A percentile compares a stretch with the other conserved stretches of the same genome.
Conservation (phyloP, 495 filamentous ascomycete species). For the Neurospora terricola region DNA sequence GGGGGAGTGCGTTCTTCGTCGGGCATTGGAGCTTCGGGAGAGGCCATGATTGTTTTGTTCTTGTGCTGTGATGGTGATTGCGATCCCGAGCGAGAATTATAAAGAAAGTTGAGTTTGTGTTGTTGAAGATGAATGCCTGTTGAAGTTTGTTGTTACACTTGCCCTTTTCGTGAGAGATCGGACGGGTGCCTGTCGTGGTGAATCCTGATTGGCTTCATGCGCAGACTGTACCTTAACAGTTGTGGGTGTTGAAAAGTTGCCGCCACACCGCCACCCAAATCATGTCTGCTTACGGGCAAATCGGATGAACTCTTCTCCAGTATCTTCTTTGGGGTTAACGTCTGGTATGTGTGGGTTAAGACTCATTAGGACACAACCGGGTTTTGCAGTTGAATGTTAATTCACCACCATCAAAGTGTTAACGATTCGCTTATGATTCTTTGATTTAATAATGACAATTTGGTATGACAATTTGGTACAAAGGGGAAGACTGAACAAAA, state of each 20-base stretch:
- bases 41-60: not conserved
- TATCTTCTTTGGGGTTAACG: not conserved
- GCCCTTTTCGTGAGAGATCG: not conserved
- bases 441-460: not conserved
- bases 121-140: not conserved
- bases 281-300: not conserved
- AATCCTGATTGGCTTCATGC: not conserved
- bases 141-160: not conserved
- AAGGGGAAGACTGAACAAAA: not conserved
- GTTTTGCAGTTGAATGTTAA: not conserved
- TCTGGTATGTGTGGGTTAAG: no score
- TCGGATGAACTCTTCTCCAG: not conserved
- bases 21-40: not conserved
- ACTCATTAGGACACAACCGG: no score
- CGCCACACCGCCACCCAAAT: not conserved
- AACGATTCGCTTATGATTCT: not conserved
- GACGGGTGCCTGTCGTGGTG: not conserved
- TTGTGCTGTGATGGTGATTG: not conserved
- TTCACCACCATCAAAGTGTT: not conserved
- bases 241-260: not conserved
- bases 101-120: not conserved
- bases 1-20: conserved; percentile 5
- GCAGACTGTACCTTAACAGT: not conserved
- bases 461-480: not conserved
- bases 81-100: not conserved